These are phyloP conservation scores for Tulasnella sp. DNA, from an alignment of 768 basidiomycete species.

Conservation along the genomic window DNA sequence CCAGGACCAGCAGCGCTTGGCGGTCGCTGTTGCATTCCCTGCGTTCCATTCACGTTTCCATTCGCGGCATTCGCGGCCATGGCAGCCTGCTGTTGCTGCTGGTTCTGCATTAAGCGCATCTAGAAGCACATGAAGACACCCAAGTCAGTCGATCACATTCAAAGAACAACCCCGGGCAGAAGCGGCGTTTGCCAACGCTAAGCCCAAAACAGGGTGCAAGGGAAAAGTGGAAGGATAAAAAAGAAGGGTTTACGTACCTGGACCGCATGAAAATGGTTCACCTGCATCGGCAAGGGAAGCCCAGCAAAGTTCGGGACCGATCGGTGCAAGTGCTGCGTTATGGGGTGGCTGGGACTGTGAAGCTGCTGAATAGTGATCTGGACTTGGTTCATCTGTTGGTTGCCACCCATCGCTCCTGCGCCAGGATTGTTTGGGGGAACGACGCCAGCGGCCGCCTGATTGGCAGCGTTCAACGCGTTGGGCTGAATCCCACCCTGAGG, in stretches of 20 bases:
- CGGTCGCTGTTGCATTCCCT: constrained; percentile 23
- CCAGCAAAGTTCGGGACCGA: constrained; percentile 19
- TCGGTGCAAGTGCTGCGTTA: constrained; percentile 29
- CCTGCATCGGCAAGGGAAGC: constrained; percentile 14
- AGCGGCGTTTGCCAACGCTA: constrained; percentile 4
- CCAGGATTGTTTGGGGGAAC: not conserved
- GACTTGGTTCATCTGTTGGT: not conserved
- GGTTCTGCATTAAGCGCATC: constrained; percentile 19
- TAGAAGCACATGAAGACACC: not conserved
- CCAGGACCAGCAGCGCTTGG: constrained; percentile 4
- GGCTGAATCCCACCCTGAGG: not conserved
- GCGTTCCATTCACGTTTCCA: not conserved
- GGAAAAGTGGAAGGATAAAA: not conserved
- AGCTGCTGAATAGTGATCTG: constrained; percentile 6
- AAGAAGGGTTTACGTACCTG: constrained; percentile 26
- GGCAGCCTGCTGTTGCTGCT: constrained; percentile 17
- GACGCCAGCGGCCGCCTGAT: not conserved
- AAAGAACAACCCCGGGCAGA: not conserved
- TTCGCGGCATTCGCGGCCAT: constrained; percentile 5
- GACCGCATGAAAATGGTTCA: constrained; percentile 27
- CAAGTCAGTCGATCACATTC: constrained; percentile 19
- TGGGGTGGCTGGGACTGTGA: constrained; percentile 15
- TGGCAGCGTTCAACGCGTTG: not conserved
- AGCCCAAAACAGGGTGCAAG: constrained; percentile 8
- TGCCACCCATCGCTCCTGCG: not conserved